Percentiles rank a stretch among this genome's conserved stretches.
Conservation (phyloP, 1,139 yeast genomes). For the Meyerozyma sp. region DNA sequence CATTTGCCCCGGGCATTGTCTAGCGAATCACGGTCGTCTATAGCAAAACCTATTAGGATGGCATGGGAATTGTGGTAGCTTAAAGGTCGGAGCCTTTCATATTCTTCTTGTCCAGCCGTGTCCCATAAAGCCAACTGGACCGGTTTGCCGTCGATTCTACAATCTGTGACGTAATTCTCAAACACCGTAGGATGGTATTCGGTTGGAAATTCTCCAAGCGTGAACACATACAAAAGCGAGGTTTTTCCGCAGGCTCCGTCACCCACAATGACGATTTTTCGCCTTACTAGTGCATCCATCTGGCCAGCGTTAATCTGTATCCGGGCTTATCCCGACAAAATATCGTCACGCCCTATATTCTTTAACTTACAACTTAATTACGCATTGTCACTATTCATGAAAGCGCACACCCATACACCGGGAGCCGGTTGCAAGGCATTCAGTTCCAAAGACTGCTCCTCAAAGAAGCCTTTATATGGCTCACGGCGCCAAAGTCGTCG, state of each 20-base stretch:
- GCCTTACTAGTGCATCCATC: slow-evolving; percentile 31
- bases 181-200: slow-evolving; percentile 92
- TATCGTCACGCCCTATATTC: no score
- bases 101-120: slow-evolving; percentile 95
- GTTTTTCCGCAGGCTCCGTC: slow-evolving; percentile 97
- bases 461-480: slow-evolving; percentile 30
- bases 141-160: slow-evolving; percentile 87
- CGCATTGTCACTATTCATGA: no score
- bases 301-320: neutral
- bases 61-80: slow-evolving; percentile 78
- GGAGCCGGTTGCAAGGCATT: neutral
- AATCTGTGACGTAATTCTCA: slow-evolving; percentile 90
- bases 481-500: slow-evolving; percentile 45
- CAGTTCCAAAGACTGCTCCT: neutral
- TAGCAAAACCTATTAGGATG: slow-evolving; percentile 65
- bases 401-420: neutral
- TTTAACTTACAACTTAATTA: no score
- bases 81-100: slow-evolving; percentile 73
- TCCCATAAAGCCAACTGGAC: slow-evolving; percentile 92
- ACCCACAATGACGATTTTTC: slow-evolving; percentile 88
- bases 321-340: neutral
- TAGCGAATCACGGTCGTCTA: slow-evolving; percentile 65
- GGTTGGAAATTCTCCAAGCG: slow-evolving; percentile 80
- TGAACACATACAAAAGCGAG: slow-evolving; percentile 82
- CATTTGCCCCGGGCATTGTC: slow-evolving; percentile 66